Conservation (phyloP, 352 stramenopile genomes). For the Globisporangium cylindrosporum region DNA sequence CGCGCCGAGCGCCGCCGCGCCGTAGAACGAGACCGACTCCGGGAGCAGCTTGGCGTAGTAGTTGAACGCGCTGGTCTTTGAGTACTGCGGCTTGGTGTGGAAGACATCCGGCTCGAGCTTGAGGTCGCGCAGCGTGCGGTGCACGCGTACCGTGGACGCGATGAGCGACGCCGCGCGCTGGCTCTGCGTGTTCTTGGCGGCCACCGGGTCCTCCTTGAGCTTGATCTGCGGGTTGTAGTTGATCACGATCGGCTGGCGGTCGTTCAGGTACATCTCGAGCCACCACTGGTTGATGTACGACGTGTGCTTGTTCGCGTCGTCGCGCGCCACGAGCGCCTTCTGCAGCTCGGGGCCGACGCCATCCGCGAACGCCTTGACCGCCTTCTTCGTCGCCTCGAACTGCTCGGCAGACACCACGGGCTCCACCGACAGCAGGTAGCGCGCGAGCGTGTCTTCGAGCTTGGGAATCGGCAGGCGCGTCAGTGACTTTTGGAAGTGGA, state of each 20-base stretch:
- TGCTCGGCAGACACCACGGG: constrained; percentile 59
- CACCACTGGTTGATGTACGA: constrained; percentile 93
- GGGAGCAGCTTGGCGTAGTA: constrained; percentile 83
- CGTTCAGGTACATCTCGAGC: constrained; percentile 90
- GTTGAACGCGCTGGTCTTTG: constrained; percentile 78
- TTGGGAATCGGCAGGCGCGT: constrained; percentile 84
- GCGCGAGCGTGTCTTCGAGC: constrained; percentile 78
- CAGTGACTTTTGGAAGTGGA: constrained; percentile 86
- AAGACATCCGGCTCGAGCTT: constrained; percentile 88
- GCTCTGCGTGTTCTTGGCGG: constrained; percentile 83
- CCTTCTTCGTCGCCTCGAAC: constrained; percentile 50
- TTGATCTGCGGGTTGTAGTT: constrained; percentile 93
- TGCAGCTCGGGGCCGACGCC: constrained; percentile 70
- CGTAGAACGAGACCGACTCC: constrained; percentile 85
- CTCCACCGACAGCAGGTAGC: constrained; percentile 77
- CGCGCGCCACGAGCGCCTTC: constrained; percentile 63
- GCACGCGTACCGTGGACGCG: constrained; percentile 78
- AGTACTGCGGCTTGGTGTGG: constrained; percentile 81
- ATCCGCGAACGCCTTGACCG: constrained; percentile 53
- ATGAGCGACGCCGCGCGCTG: constrained; percentile 86
- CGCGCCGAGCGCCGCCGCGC: constrained; percentile 74
- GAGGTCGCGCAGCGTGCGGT: constrained; percentile 75
- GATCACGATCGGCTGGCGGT: constrained; percentile 83
- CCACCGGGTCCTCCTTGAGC: constrained; percentile 77
- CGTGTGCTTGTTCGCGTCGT: constrained; percentile 82